Percentiles rank a stretch among this genome's conserved stretches.
Conservation (phyloP, 352 stramenopile species). For the Phytophthora macrochlamydospora region DNA sequence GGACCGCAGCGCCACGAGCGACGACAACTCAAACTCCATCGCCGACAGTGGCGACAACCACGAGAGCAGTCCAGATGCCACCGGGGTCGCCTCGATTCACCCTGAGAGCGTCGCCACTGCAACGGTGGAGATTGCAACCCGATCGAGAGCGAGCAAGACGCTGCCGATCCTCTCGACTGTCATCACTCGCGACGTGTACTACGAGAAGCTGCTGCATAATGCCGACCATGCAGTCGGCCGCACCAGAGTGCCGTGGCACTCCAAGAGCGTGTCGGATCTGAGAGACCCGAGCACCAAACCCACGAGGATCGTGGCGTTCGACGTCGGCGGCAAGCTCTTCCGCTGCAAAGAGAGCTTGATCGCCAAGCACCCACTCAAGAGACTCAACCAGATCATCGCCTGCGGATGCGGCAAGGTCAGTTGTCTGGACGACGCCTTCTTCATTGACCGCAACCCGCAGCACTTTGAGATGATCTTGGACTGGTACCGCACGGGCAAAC, state of each 20-base stretch:
- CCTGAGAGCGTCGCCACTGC: neutral
- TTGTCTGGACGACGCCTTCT: slow-evolving; percentile 56
- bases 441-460: slow-evolving; percentile 74
- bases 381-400: slow-evolving; percentile 61
- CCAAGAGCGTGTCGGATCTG: slow-evolving; percentile 31
- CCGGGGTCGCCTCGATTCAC: neutral
- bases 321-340: slow-evolving; percentile 74
- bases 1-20: slow-evolving; percentile 19
- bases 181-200: slow-evolving; percentile 21
- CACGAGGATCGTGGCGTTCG: slow-evolving; percentile 44
- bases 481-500: slow-evolving; percentile 71
- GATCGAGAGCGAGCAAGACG: neutral
- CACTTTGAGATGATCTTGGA: slow-evolving; percentile 79
- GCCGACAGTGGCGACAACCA: slow-evolving; percentile 3
- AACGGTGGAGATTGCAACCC: neutral
- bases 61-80: neutral
- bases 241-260: slow-evolving; percentile 36
- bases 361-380: slow-evolving; percentile 60
- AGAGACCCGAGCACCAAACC: slow-evolving; percentile 10
- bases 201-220: slow-evolving; percentile 19
- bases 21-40: slow-evolving; percentile 17
- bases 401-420: slow-evolving; percentile 56
- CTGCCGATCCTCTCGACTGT: slow-evolving; percentile 18
- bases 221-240: slow-evolving; percentile 24
- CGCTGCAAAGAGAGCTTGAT: slow-evolving; percentile 71